Evolutionary conservation across 2,329 filamentous ascomycete species (phyloP).

Genomic region (Stagonosporopsis tanaceti): DNA sequence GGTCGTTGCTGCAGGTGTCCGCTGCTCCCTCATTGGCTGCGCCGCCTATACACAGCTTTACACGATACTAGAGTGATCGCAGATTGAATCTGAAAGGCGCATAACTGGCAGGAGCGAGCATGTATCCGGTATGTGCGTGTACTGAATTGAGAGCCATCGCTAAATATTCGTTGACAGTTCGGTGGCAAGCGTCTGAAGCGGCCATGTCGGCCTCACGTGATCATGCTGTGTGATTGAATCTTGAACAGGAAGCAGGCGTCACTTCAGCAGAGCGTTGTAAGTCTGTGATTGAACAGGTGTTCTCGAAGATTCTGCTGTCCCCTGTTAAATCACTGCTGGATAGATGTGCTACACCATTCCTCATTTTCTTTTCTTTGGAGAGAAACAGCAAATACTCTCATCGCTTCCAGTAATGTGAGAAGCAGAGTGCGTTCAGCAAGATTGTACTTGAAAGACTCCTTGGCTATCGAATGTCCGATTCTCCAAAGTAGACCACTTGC

Average conservation of each 20-base stretch:
- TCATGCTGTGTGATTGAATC: not conserved
- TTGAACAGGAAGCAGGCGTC: not conserved
- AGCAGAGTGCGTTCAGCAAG: not conserved
- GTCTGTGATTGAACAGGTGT: too few relatives aligned
- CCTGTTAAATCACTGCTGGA: not conserved
- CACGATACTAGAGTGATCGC: constrained; percentile 1
- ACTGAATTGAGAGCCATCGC: too few relatives aligned
- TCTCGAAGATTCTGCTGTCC: not conserved
- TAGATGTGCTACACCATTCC: not conserved
- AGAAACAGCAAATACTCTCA: not conserved
- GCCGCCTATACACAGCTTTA: not conserved
- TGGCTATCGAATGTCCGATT: too few relatives aligned
- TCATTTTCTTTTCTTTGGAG: too few relatives aligned
- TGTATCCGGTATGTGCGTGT: not conserved
- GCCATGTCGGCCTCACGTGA: not conserved
- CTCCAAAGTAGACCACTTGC: too few relatives aligned
- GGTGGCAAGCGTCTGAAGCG: not conserved
- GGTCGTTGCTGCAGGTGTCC: constrained; percentile 20
- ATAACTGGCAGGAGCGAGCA: not conserved
- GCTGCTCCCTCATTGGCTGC: constrained; percentile 12
- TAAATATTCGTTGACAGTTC: not conserved
- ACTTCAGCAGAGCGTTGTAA: too few relatives aligned
- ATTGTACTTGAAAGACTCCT: too few relatives aligned
- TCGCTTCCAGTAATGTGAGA: not conserved
- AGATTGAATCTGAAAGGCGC: not conserved